Evolutionary conservation across 352 stramenopile genomes (phyloP), one percentile per base, ranked within the genome.

Genomic region (Phytophthora agathidicida): DNA sequence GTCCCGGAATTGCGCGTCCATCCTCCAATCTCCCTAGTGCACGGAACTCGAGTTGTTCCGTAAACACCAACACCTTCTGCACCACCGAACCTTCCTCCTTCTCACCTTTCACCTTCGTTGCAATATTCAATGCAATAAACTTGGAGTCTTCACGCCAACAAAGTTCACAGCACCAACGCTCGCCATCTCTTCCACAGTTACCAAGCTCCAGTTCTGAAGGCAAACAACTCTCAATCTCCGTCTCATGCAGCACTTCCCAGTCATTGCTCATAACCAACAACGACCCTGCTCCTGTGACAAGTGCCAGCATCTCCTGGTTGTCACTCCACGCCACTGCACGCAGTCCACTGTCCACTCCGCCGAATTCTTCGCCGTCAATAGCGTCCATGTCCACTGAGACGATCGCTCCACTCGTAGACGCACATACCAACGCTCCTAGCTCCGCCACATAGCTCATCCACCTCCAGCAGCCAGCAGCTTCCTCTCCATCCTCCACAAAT

Each of bases 161-260:
- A 1, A 96, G 33, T 30, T 63, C 58, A 27, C 73, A 56, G 8
- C 38, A 14, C 16, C 53, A 56, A 8, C 23, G 20, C 7, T 60
- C 49, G 1, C 30, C 24, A 2, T 45, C 43, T 20, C 2, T 13
- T 37, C 17, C 36, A 20, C n/a, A 23, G n/a, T 9, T 23, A 16
- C 16, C 11, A 11, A 77, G 42, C 26, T 64, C 44, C 19, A 68
- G 14, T 1, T 65, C 71, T 1, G 63, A 28, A 0, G 73, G 59
- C 42, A 88, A 45, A 50, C 61, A 65, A 10, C 33, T 36, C 9
- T 77, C 62, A 1, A 88, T 52, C 30, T 84, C 65, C 30, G 66
- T 83, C 68, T 94, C 85, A 19, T 89, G 63, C 8, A 94, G 66
- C 47, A 91, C 81, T 19, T 92, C 77, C 85, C 85, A 94, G 35